These are phyloP conservation scores for Coemansia sp. DNA, from an alignment of 192 early-diverging fungal genomes.

Conservation along the genomic window DNA sequence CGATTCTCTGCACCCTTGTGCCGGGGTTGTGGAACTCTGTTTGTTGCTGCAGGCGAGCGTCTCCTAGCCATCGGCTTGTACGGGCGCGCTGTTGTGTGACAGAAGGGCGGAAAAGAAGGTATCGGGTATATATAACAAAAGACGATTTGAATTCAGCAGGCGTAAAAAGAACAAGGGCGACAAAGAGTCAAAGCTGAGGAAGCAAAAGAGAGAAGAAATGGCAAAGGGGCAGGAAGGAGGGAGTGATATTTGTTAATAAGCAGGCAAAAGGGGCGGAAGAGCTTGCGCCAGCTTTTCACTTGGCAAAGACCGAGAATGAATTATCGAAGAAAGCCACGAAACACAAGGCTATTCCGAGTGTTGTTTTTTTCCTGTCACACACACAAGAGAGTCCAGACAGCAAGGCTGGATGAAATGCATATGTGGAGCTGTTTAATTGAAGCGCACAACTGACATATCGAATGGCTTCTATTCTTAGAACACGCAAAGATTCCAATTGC, in stretches of 20 bases:
- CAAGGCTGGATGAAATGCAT: neutral
- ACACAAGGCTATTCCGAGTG: neutral
- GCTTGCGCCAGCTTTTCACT: neutral
- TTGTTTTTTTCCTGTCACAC: neutral
- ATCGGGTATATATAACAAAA: neutral
- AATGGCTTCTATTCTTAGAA: neutral
- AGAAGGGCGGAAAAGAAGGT: neutral
- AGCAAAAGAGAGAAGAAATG: constrained; percentile 2
- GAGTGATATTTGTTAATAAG: constrained; percentile 4
- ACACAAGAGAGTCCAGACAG: neutral
- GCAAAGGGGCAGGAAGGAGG: constrained; percentile 4
- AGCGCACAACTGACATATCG: neutral
- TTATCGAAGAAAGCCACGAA: neutral
- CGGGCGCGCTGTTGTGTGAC: neutral
- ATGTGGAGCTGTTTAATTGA: neutral
- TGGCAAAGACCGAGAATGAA: neutral
- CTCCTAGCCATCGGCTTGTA: constrained; percentile 26
- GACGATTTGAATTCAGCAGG: constrained; percentile 3
- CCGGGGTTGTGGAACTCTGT: neutral
- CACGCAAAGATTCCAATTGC: neutral
- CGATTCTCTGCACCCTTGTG: neutral
- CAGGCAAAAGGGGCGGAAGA: constrained; percentile 3
- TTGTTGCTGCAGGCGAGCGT: constrained; percentile 21
- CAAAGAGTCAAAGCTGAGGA: constrained; percentile 5
- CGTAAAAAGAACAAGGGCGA: constrained; percentile 10